Evolutionary conservation across 441 rosid species (phyloP).

Genomic region (Pelargonium fulgidum): DNA sequence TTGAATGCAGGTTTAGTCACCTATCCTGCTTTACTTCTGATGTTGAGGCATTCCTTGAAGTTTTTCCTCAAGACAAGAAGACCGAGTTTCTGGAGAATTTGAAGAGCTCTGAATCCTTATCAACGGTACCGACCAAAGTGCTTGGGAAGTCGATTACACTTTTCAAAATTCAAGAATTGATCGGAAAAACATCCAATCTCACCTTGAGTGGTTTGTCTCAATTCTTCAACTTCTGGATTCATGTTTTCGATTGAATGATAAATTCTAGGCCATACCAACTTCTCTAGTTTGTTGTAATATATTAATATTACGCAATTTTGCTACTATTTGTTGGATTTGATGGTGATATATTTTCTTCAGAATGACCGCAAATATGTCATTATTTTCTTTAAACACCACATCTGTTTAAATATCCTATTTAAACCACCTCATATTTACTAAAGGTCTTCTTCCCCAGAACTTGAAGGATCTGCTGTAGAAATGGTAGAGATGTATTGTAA

Average conservation of each 20-base stretch:
- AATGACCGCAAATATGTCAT: neutral
- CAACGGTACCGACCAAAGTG: constrained; percentile 44
- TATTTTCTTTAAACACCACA: neutral
- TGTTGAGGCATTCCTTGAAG: constrained; percentile 63
- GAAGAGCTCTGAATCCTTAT: constrained; percentile 30
- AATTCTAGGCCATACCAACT: constrained; percentile 13
- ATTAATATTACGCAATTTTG: neutral
- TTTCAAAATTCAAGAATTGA: constrained; percentile 64
- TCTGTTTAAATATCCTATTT: constrained; percentile 14
- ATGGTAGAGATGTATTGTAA: constrained; percentile 68
- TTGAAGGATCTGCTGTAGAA: constrained; percentile 50
- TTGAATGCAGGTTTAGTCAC: constrained; percentile 83
- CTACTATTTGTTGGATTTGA: neutral
- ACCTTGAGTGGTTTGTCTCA: constrained; percentile 50
- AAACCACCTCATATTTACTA: constrained; percentile 20
- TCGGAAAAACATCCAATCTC: constrained; percentile 45
- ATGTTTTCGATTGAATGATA: neutral
- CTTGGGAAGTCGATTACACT: constrained; percentile 74
- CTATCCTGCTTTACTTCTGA: constrained; percentile 85
- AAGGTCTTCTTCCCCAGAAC: constrained; percentile 41
- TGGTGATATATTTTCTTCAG: neutral
- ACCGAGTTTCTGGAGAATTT: constrained; percentile 52
- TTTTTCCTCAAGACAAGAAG: constrained; percentile 52
- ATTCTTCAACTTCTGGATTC: neutral
- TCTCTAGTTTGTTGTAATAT: constrained; percentile 4